A percentile compares a stretch with the other conserved stretches of the same genome.
These are phyloP conservation scores for Hymenoscyphus fructigenus DNA, from an alignment of 2,329 filamentous ascomycete species.

Conservation along the genomic window DNA sequence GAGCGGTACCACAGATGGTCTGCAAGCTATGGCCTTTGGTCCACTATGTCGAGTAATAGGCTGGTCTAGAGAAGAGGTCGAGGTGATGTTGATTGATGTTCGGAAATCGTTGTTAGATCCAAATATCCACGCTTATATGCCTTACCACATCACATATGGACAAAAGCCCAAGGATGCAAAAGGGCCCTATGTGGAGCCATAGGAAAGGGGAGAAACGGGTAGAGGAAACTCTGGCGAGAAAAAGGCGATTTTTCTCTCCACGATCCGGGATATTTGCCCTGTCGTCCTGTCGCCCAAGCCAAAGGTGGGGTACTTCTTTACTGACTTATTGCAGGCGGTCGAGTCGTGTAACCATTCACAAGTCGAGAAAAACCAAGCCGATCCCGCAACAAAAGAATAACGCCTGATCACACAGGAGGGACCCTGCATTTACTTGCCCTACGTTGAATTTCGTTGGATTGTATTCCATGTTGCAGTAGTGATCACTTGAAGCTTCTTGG, in stretches of 20 bases:
- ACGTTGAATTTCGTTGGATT: background rate
- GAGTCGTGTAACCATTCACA: background rate
- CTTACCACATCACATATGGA: conserved; percentile 12
- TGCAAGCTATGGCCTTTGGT: conserved; percentile 20
- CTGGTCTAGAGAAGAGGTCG: conserved; percentile 23
- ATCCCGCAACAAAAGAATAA: background rate
- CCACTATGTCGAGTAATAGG: conserved; percentile 23
- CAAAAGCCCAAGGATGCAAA: conserved; percentile 9
- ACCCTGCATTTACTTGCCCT: background rate
- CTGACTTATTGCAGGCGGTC: background rate
- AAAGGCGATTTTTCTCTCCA: background rate
- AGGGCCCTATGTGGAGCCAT: background rate
- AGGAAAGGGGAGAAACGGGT: background rate
- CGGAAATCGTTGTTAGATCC: conserved; percentile 21
- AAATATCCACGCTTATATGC: conserved; percentile 23
- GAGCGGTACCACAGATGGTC: conserved; percentile 10
- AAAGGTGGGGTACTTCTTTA: background rate
- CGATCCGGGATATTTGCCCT: background rate
- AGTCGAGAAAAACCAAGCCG: background rate
- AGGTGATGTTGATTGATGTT: conserved; percentile 25
- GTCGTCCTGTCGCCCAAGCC: background rate
- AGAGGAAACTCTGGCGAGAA: background rate
- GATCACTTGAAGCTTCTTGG: background rate
- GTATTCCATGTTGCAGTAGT: background rate
- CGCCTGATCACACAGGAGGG: conserved; percentile 2